Percentiles rank a stretch among this genome's conserved stretches.
Evolutionary conservation across 2,329 filamentous ascomycete species (phyloP).

Genomic region (Cordyceps farinosa): DNA sequence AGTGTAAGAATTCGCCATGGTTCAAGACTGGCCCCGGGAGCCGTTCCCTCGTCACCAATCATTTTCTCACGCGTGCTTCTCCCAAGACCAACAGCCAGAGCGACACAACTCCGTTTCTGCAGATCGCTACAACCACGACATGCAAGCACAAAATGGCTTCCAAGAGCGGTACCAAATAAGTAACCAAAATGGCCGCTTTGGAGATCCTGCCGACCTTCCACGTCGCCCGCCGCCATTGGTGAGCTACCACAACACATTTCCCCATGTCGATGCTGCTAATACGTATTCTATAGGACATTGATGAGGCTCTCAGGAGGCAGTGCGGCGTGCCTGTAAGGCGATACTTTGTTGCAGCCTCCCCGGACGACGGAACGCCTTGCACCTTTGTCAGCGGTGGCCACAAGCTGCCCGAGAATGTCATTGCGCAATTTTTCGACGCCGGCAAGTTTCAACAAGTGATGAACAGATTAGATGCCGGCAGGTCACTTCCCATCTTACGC

Average conservation of each 20-base stretch:
- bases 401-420: slow-evolving; percentile 35
- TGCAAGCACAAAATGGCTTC: slow-evolving; percentile 18
- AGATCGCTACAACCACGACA: slow-evolving; percentile 29
- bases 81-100: slow-evolving; percentile 4
- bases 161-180: slow-evolving; percentile 26
- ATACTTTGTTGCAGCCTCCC: slow-evolving; percentile 51
- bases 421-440: slow-evolving; percentile 46
- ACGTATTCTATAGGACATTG: slow-evolving; percentile 41
- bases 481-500: not conserved
- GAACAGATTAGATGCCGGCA: slow-evolving; percentile 38
- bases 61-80: slow-evolving; percentile 19
- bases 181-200: slow-evolving; percentile 32
- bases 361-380: slow-evolving; percentile 44
- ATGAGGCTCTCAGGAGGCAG: slow-evolving; percentile 47
- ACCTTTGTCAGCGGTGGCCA: slow-evolving; percentile 45
- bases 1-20: slow-evolving; percentile 31
- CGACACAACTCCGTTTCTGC: slow-evolving; percentile 31
- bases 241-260: not conserved
- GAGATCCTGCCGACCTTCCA: slow-evolving; percentile 33
- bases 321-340: slow-evolving; percentile 49
- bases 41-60: slow-evolving; percentile 35
- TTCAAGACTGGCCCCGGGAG: slow-evolving; percentile 39
- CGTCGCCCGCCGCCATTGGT: slow-evolving; percentile 29
- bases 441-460: slow-evolving; percentile 40
- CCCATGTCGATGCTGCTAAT: not conserved